Base-by-base conservation (phyloP, 108 stramenopile species). In the Cylindrotheca fusiformis region DNA sequence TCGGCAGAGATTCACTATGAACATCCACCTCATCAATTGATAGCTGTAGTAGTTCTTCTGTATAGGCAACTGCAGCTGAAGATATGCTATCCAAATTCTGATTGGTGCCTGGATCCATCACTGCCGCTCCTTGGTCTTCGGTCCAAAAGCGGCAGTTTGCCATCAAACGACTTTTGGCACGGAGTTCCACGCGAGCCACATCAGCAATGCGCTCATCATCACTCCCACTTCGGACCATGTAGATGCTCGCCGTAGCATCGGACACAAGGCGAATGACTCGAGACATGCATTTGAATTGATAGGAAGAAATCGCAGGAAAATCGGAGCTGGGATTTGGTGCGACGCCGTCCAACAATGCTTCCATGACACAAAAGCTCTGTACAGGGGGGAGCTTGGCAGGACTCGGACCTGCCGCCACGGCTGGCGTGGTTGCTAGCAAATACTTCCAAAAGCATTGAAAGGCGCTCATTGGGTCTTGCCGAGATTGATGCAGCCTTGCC, bases 361-460 rank as follows among this genome's bases (percentile, higher is more conserved):
- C 92, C 56, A 94, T 46, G 0, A 88, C 53, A 60, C 78, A 80
- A 31, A 88, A 52, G 59, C 92, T 94, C 51, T 87, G 60, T n/a
- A 72, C 67, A 2, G 92, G 92, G 8, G 80, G 80, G 3, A 76
- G 48, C 46, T 67, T 72, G 36, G 14, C 6, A 4, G 88, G 86
- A 61, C 83, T 79, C 22, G 83, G 58, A 60, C 88, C 87, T 17
- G 60, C 45, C 26, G 53, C 67, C 8, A 77, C 27, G 4, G 83
- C 60, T 4, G 85, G 83, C 14, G 72, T 63, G 19, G 81, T 75
- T 28, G 85, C 69, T 17, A 87, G 47, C 12, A 94, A 22, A 45
- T 87, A 94, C 0, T 68, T 60, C 17, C 78, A 62, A 0, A 88
- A 58, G 12, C 90, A 49, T 45, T 77, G 60, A 26, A 66, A 67